Evolutionary conservation across 495 filamentous ascomycete genomes (phyloP).

Genomic region (Pseudevernia furfuracea): DNA sequence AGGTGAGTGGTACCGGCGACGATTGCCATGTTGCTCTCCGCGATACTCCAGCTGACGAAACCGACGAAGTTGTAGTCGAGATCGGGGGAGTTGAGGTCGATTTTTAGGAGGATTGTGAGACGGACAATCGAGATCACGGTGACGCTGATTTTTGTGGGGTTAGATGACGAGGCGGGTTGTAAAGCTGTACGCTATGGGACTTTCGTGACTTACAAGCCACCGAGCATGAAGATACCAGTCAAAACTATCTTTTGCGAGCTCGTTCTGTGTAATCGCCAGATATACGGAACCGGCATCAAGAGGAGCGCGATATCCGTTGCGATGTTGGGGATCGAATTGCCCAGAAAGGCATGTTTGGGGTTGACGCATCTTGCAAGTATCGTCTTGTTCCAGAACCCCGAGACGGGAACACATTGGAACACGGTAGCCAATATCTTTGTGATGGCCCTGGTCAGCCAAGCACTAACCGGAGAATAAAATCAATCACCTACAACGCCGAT

Average conservation of each 20-base stretch:
- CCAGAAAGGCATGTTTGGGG: slow-evolving; percentile 6
- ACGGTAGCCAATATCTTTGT: slow-evolving; percentile 13
- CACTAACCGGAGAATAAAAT: not conserved
- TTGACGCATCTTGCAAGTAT: slow-evolving; percentile 11
- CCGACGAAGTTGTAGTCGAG: slow-evolving; percentile 11
- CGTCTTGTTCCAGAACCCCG: not conserved
- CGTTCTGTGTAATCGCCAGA: slow-evolving; percentile 39
- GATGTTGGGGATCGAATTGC: slow-evolving; percentile 34
- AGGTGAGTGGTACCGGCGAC: slow-evolving; percentile 5
- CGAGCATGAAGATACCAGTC: slow-evolving; percentile 21
- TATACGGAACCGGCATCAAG: slow-evolving; percentile 44
- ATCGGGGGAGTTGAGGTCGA: slow-evolving; percentile 6
- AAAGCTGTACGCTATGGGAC: not conserved
- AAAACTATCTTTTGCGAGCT: slow-evolving; percentile 30
- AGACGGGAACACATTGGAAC: slow-evolving; percentile 12
- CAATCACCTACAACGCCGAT: slow-evolving; percentile 12
- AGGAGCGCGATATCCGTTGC: slow-evolving; percentile 39
- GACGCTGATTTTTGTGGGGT: slow-evolving; percentile 26
- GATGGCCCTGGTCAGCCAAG: not conserved
- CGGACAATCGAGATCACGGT: slow-evolving; percentile 31
- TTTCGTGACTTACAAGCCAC: slow-evolving; percentile 23
- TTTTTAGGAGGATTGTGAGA: slow-evolving; percentile 19
- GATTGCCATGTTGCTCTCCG: slow-evolving; percentile 16
- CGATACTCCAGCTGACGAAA: slow-evolving; percentile 6
- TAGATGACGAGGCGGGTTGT: not conserved